These are phyloP conservation scores for Thalassiosira exigua DNA, from an alignment of 352 stramenopile species.

Conservation along the genomic window DNA sequence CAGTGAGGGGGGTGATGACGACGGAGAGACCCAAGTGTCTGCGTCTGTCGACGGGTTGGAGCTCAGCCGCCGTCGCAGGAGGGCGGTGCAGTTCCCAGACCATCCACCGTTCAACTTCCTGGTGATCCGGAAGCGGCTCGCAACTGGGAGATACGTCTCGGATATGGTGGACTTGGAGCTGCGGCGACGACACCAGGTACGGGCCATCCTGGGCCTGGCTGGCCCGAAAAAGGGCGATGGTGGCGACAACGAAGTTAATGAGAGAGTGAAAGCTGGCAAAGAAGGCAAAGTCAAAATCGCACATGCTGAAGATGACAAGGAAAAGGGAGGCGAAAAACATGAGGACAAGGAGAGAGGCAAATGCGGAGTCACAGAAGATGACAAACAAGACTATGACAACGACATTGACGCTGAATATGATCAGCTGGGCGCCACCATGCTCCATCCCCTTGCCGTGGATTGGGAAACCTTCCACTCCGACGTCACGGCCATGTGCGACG, in stretches of 20 bases:
- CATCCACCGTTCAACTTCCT: slow-evolving; percentile 75
- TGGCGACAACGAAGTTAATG: slow-evolving; percentile 3
- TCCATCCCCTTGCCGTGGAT: slow-evolving; percentile 69
- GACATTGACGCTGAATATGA: slow-evolving; percentile 29
- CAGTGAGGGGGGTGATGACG: slow-evolving; percentile 13
- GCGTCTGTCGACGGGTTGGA: neutral
- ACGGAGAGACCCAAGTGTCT: too few species aligned
- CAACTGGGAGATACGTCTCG: slow-evolving; percentile 73
- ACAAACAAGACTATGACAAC: slow-evolving; percentile 9
- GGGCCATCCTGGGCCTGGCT: slow-evolving; percentile 13
- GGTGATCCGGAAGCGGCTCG: slow-evolving; percentile 67
- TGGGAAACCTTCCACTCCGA: slow-evolving; percentile 80
- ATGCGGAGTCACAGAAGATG: slow-evolving; percentile 6
- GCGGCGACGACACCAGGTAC: slow-evolving; percentile 50
- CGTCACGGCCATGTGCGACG: slow-evolving; percentile 76
- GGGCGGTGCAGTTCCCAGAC: slow-evolving; percentile 48
- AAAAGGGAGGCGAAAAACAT: slow-evolving; percentile 18
- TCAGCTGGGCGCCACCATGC: slow-evolving; percentile 45
- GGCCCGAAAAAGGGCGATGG: neutral
- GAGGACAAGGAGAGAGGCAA: slow-evolving; percentile 26
- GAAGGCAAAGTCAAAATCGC: too few species aligned
- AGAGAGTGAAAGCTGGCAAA: too few species aligned
- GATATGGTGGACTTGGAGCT: slow-evolving; percentile 57
- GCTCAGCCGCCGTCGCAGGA: neutral
- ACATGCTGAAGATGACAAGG: neutral